A percentile compares a stretch with the other conserved stretches of the same genome.
Evolutionary conservation across 1,284 basidiomycete genomes (phyloP).

Genomic region (Ganoderma sinense): DNA sequence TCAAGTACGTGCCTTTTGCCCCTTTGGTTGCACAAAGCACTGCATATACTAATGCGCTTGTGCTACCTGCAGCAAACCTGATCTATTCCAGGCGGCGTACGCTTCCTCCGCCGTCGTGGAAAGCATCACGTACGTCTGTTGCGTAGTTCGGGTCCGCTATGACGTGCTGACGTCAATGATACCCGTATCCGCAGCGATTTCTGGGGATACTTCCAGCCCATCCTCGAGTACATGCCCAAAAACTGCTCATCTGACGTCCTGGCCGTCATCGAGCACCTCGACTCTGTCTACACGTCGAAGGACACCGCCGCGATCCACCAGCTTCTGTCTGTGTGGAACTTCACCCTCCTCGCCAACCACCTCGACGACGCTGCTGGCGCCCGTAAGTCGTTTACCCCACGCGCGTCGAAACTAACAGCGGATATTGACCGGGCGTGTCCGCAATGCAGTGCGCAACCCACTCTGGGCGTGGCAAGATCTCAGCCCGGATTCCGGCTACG

Average conservation of each 20-base stretch:
- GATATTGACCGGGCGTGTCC: background rate
- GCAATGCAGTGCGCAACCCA: slow-evolving; percentile 56
- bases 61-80: slow-evolving; percentile 57
- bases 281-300: slow-evolving; percentile 57
- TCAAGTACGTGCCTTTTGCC: slow-evolving; percentile 54
- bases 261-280: slow-evolving; percentile 69
- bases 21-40: background rate
- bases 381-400: slow-evolving; percentile 42
- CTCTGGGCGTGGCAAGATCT: slow-evolving; percentile 64
- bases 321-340: slow-evolving; percentile 65
- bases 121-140: slow-evolving; percentile 58
- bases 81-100: slow-evolving; percentile 72
- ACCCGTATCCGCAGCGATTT: slow-evolving; percentile 47
- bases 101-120: slow-evolving; percentile 78
- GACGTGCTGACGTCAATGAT: background rate
- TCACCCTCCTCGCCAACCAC: slow-evolving; percentile 58
- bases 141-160: background rate
- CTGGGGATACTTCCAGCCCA: slow-evolving; percentile 77
- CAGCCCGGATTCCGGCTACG: slow-evolving; percentile 51
- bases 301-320: slow-evolving; percentile 53
- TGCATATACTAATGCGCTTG: background rate
- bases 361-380: slow-evolving; percentile 73
- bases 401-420: background rate
- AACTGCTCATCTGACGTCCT: slow-evolving; percentile 79
- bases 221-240: slow-evolving; percentile 70